Evolutionary conservation across 2,329 filamentous ascomycete genomes (phyloP).

Genomic region (Xylariaceae sp.): DNA sequence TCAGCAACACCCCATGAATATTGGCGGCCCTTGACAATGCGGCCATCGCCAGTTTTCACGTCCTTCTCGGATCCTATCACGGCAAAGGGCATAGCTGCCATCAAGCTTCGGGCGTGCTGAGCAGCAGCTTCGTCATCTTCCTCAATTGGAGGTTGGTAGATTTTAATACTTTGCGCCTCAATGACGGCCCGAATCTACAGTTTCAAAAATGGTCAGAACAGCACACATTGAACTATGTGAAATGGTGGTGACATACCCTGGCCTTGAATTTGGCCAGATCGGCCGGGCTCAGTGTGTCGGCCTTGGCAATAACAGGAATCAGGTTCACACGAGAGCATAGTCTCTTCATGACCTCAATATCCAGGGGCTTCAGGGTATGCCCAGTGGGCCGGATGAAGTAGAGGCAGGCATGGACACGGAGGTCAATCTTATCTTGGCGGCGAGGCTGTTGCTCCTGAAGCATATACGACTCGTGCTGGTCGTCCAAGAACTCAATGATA

Average conservation of each 20-base stretch:
- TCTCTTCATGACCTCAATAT: conserved; percentile 99
- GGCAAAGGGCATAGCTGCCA: conserved; percentile 96
- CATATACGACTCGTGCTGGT: conserved; percentile 99
- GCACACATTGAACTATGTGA: neutral
- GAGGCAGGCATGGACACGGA: conserved; percentile 95
- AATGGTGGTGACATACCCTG: conserved; percentile 58
- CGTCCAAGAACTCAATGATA: conserved; percentile 99
- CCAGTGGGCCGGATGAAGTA: conserved; percentile 99
- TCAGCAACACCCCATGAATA: conserved; percentile 99
- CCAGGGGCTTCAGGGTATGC: conserved; percentile 95
- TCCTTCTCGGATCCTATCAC: conserved; percentile 99
- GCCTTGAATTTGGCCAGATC: conserved; percentile 94
- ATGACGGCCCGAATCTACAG: conserved; percentile 85
- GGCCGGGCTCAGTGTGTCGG: conserved; percentile 89
- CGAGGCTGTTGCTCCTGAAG: conserved; percentile 99
- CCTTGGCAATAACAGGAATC: conserved; percentile 98
- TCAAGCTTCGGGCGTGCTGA: conserved; percentile 88
- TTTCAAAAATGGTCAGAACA: conserved; percentile 9
- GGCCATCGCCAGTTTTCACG: conserved; percentile 91
- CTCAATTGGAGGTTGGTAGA: conserved; percentile 96
- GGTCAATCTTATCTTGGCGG: conserved; percentile 97
- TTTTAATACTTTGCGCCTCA: conserved; percentile 98
- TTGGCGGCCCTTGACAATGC: conserved; percentile 97
- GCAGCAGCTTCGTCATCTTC: conserved; percentile 97
- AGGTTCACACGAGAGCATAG: conserved; percentile 96